Percentiles rank a stretch among this genome's conserved stretches.
Conservation (phyloP, 2,329 filamentous ascomycete genomes). For the Epichloe sylvatica region DNA sequence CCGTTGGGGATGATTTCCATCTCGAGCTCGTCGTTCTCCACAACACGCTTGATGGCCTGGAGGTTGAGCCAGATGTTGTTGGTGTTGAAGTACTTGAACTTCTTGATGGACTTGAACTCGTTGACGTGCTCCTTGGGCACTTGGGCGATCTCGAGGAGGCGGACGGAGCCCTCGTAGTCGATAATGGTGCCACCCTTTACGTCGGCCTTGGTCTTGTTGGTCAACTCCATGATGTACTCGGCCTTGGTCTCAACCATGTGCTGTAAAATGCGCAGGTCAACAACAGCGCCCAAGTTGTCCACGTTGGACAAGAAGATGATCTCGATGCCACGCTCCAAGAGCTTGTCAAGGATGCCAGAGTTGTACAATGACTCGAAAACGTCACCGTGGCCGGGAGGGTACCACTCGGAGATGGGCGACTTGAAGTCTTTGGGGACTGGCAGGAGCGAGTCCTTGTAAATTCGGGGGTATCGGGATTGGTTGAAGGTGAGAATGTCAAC, state of each 20-base stretch:
- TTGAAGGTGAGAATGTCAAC: slow-evolving; percentile 99
- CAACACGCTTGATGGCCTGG: slow-evolving; percentile 92
- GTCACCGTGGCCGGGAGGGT: slow-evolving; percentile 97
- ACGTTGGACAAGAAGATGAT: slow-evolving; percentile 98
- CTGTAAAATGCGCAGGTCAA: slow-evolving; percentile 94
- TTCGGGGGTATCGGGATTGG: slow-evolving; percentile 95
- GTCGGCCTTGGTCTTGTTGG: slow-evolving; percentile 99
- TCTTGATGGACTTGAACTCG: slow-evolving; percentile 99
- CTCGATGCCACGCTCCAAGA: slow-evolving; percentile 88
- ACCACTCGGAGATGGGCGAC: slow-evolving; percentile 90
- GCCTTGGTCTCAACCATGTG: slow-evolving; percentile 97
- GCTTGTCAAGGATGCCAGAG: slow-evolving; percentile 93
- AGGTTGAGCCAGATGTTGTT: slow-evolving; percentile 99
- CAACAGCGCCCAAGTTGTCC: slow-evolving; percentile 94
- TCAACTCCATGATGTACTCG: slow-evolving; percentile 99
- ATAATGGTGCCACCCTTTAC: slow-evolving; percentile 99
- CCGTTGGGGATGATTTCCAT: slow-evolving; percentile 99
- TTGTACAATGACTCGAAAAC: slow-evolving; percentile 99
- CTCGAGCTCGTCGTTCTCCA: slow-evolving; percentile 94
- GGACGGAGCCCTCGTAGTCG: slow-evolving; percentile 93
- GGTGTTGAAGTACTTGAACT: slow-evolving; percentile 99
- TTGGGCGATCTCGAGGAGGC: slow-evolving; percentile 95
- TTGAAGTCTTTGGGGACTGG: slow-evolving; percentile 83
- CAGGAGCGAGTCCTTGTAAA: slow-evolving; percentile 94
- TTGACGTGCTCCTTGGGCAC: slow-evolving; percentile 99